A percentile compares a stretch with the other conserved stretches of the same genome.
phyloP scores from a whole-genome alignment of 73 alveolate genomes.

The Paramecium pentaurelia region DNA sequence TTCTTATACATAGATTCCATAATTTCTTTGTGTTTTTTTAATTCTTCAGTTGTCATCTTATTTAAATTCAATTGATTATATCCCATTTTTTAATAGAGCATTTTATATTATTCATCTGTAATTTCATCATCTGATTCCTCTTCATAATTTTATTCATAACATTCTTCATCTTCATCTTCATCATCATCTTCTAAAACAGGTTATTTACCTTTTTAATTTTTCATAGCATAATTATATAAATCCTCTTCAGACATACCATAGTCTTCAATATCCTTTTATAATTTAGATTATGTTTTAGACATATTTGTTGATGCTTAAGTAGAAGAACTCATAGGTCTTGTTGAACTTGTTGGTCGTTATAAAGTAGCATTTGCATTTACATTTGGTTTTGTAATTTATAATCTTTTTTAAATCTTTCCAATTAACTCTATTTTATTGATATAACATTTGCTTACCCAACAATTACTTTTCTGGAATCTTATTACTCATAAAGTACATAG shows the following conservation, averaged over 20 bases:
- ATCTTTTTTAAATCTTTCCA: constrained; percentile 15
- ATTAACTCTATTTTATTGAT: constrained; percentile 54
- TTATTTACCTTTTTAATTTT: neutral
- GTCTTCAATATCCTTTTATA: neutral
- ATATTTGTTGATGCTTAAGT: neutral
- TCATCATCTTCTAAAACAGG: constrained; percentile 44
- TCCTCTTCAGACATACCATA: neutral
- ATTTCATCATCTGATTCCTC: constrained; percentile 63
- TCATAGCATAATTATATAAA: neutral
- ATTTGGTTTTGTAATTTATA: neutral
- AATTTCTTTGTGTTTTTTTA: constrained; percentile 65
- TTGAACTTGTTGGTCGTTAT: neutral
- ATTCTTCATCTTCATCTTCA: constrained; percentile 34
- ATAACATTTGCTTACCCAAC: neutral
- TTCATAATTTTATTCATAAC: constrained; percentile 6
- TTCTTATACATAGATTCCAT: constrained; percentile 88
- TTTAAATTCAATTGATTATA: constrained; percentile 67
- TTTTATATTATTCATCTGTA: constrained; percentile 62
- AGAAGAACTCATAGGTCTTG: neutral
- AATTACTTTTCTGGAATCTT: constrained; percentile 66
- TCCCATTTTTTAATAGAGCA: constrained; percentile 51
- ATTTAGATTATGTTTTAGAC: neutral
- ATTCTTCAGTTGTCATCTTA: constrained; percentile 67
- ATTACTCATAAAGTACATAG: constrained; percentile 72
- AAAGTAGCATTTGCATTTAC: neutral